These are phyloP conservation scores for Avena insularis DNA, from an alignment of 176 grass and related monocot species.

Conservation along the genomic window DNA sequence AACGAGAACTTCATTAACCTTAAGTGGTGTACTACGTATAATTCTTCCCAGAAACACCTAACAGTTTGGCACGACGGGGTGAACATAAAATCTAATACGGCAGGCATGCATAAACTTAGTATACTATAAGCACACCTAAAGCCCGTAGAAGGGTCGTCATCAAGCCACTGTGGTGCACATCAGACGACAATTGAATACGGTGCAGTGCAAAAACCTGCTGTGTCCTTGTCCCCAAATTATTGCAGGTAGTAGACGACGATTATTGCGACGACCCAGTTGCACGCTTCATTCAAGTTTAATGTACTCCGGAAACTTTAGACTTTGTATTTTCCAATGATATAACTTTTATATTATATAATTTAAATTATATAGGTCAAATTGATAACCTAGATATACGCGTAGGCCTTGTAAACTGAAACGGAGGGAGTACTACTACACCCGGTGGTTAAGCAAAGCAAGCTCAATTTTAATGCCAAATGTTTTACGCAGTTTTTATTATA, in stretches of 20 bases:
- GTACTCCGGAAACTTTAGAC: too few species aligned
- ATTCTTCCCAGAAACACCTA: too few species aligned
- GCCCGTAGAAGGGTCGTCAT: conserved; percentile 3
- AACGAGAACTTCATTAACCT: neutral
- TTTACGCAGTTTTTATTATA: too few species aligned
- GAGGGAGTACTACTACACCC: neutral
- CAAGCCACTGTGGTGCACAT: conserved; percentile 17
- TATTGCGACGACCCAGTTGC: conserved; percentile 32
- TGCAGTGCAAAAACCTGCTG: conserved; percentile 22
- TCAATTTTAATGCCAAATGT: neutral
- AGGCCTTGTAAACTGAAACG: too few species aligned
- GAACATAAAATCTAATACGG: too few species aligned
- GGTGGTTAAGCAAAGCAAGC: conserved; percentile 43
- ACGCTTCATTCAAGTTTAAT: conserved; percentile 38
- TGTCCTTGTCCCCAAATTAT: conserved; percentile 54
- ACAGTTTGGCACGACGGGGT: too few species aligned
- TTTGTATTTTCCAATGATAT: too few species aligned
- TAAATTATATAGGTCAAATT: too few species aligned
- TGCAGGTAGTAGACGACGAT: conserved; percentile 17
- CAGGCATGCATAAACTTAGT: neutral
- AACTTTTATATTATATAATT: too few species aligned
- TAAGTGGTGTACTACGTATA: too few species aligned
- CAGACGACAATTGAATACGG: conserved; percentile 35
- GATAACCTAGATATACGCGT: too few species aligned
- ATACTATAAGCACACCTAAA: neutral